phyloP scores from a whole-genome alignment of 2,329 filamentous ascomycete species.

The Ophiocordyceps robertsii region DNA sequence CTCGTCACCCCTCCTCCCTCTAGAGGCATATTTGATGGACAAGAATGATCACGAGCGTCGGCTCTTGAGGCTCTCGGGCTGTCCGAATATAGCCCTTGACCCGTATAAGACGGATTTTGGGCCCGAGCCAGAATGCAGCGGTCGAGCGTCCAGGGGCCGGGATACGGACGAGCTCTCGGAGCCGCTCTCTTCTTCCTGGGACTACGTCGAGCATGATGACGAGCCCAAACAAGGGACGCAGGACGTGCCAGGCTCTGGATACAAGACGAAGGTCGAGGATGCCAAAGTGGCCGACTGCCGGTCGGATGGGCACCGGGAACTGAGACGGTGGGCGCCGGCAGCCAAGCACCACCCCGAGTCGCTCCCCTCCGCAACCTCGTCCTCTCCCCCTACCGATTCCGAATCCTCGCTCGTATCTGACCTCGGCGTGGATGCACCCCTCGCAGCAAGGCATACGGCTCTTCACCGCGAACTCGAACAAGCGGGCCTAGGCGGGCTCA shows the following conservation, averaged over 20 bases:
- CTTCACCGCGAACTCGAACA: conserved; percentile 3
- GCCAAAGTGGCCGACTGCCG: not conserved
- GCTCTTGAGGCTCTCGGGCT: not conserved
- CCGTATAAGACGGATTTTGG: not conserved
- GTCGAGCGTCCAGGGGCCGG: too few relatives aligned
- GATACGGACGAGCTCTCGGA: not conserved
- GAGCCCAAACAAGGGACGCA: not conserved
- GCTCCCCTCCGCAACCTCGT: too few relatives aligned
- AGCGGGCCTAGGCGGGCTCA: conserved; percentile 3
- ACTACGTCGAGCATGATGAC: not conserved
- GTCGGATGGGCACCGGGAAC: not conserved
- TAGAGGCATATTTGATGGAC: conserved; percentile 1
- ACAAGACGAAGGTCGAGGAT: too few relatives aligned
- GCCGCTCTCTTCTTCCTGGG: not conserved
- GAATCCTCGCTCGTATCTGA: not conserved
- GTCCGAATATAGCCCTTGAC: not conserved
- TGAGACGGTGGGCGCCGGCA: too few relatives aligned
- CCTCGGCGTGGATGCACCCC: not conserved
- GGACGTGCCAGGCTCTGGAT: too few relatives aligned
- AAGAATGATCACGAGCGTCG: conserved; percentile 1
- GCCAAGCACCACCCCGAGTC: too few relatives aligned
- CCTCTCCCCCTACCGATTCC: too few relatives aligned
- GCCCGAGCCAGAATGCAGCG: too few relatives aligned
- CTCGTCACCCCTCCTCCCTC: not conserved
- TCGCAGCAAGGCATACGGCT: not conserved